These are phyloP conservation scores for Peronospora farinosa DNA, from an alignment of 352 stramenopile genomes.

Conservation along the genomic window DNA sequence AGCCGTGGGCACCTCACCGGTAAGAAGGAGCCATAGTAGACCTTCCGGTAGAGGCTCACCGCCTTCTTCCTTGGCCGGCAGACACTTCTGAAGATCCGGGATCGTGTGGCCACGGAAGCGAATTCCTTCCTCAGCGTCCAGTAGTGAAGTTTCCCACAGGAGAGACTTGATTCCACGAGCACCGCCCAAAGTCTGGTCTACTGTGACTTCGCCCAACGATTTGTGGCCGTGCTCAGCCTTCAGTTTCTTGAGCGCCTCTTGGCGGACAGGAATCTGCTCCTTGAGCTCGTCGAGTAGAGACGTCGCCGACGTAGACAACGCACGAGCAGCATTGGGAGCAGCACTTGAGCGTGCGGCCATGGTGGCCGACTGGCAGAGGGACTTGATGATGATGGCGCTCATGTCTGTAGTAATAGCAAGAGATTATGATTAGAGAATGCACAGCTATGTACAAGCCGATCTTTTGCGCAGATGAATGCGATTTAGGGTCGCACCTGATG, in stretches of 20 bases:
- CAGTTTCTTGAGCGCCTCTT: slow-evolving; percentile 91
- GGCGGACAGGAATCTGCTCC: slow-evolving; percentile 86
- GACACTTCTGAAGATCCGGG: slow-evolving; percentile 94
- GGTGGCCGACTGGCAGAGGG: slow-evolving; percentile 44
- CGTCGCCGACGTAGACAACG: slow-evolving; percentile 60
- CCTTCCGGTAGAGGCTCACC: slow-evolving; percentile 96
- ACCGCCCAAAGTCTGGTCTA: slow-evolving; percentile 95
- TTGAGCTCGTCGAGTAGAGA: slow-evolving; percentile 82
- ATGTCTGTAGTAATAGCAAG: slow-evolving; percentile 26
- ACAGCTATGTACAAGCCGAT: slow-evolving; percentile 1
- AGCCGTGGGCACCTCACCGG: slow-evolving; percentile 94
- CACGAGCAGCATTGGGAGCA: slow-evolving; percentile 33
- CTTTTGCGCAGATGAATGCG: background rate
- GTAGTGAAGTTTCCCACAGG: slow-evolving; percentile 96
- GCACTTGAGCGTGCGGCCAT: slow-evolving; percentile 32
- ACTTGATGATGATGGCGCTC: slow-evolving; percentile 69
- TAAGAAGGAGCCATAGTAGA: slow-evolving; percentile 97
- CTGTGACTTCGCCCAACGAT: slow-evolving; percentile 90
- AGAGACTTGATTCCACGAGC: slow-evolving; percentile 97
- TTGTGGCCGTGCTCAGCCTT: slow-evolving; percentile 92
- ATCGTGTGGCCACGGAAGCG: slow-evolving; percentile 98
- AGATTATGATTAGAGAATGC: background rate
- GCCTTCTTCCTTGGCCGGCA: slow-evolving; percentile 88
- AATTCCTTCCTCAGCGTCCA: slow-evolving; percentile 95
- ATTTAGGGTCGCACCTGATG: slow-evolving; percentile 14